phyloP scores from a whole-genome alignment of 495 filamentous ascomycete genomes.

The Hypoxylon cercidicola region DNA sequence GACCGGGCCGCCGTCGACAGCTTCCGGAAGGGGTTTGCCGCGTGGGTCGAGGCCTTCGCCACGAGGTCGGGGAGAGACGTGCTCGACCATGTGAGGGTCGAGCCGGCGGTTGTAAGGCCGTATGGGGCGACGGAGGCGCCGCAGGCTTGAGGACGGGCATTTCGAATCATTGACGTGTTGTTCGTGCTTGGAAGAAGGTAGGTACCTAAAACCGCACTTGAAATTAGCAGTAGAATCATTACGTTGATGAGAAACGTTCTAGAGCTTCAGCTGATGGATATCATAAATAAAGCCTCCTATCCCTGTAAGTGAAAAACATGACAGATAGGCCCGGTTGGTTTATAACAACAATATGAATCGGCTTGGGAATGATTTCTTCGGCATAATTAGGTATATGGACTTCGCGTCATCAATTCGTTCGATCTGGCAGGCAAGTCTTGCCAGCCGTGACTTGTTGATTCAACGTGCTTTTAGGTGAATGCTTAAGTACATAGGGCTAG shows the following conservation, averaged over 20 bases:
- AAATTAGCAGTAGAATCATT: not conserved
- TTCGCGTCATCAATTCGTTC: not conserved
- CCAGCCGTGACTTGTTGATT: constrained; percentile 2
- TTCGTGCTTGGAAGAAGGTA: too few relatives aligned
- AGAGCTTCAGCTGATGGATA: not conserved
- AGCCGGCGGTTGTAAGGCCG: constrained; percentile 13
- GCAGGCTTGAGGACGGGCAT: constrained; percentile 3
- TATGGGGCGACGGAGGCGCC: constrained; percentile 9
- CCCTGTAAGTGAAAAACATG: not conserved
- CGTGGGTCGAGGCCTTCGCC: constrained; percentile 23
- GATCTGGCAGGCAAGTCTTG: not conserved
- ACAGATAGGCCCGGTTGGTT: not conserved
- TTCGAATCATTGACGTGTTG: not conserved
- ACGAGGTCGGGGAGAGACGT: constrained; percentile 32
- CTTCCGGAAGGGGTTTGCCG: constrained; percentile 29
- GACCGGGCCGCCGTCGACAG: constrained; percentile 15
- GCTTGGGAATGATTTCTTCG: not conserved
- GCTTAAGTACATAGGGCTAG: constrained; percentile 12
- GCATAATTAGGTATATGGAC: not conserved
- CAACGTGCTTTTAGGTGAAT: constrained; percentile 9
- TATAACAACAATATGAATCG: not conserved
- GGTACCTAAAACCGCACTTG: not conserved
- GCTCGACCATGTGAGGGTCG: constrained; percentile 31
- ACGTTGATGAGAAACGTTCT: not conserved
- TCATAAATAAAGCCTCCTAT: not conserved